A percentile compares a stretch with the other conserved stretches of the same genome.
phyloP scores from a whole-genome alignment of 73 alveolate genomes.

The Paramecium sexaurelia region DNA sequence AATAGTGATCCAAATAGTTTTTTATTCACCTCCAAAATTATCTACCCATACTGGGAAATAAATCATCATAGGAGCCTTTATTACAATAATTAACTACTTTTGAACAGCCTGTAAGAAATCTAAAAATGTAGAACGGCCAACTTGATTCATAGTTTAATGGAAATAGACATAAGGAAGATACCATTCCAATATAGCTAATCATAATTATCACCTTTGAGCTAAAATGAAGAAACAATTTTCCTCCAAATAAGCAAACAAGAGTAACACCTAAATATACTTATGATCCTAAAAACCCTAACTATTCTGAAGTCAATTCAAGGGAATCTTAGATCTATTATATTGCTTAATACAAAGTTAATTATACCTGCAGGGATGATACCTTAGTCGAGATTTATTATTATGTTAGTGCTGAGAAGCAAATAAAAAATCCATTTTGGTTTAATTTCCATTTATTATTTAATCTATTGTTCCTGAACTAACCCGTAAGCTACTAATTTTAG shows the following conservation, averaged over 20 bases:
- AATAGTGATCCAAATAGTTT: constrained; percentile 57
- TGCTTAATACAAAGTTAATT: not conserved
- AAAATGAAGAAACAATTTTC: constrained; percentile 77
- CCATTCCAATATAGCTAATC: constrained; percentile 59
- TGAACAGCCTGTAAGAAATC: constrained; percentile 26
- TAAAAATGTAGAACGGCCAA: constrained; percentile 26
- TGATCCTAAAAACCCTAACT: constrained; percentile 89
- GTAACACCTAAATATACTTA: constrained; percentile 83
- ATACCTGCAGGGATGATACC: constrained; percentile 89
- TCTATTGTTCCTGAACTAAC: not conserved
- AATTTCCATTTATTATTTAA: not conserved
- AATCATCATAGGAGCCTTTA: constrained; percentile 65
- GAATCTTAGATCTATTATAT: constrained; percentile 75
- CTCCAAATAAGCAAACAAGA: constrained; percentile 79
- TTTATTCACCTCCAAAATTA: constrained; percentile 46
- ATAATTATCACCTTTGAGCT: constrained; percentile 79
- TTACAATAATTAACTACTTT: not conserved
- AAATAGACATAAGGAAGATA: not conserved
- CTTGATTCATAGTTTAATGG: not conserved
- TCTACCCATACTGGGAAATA: constrained; percentile 86
- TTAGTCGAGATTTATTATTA: constrained; percentile 88
- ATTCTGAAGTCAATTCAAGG: constrained; percentile 69
- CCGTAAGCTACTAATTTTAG: not conserved
- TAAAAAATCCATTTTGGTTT: constrained; percentile 50
- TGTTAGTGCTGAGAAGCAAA: constrained; percentile 62